These are phyloP conservation scores for Epithemia pelagica DNA, from an alignment of 108 stramenopile species.

Conservation along the genomic window DNA sequence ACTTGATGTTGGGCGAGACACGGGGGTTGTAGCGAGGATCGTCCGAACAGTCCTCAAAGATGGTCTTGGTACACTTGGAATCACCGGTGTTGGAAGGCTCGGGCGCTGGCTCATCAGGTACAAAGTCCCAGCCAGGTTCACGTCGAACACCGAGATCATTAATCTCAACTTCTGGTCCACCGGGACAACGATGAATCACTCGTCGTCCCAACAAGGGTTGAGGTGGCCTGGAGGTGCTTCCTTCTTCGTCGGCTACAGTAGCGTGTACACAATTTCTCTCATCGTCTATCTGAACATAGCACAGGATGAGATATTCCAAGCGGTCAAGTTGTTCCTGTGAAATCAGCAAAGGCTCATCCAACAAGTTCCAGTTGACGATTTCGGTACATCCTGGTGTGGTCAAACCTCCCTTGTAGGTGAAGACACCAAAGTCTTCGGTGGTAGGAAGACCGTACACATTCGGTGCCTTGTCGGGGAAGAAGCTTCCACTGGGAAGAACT, in stretches of 20 bases:
- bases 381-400: slow-evolving; percentile 24
- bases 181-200: slow-evolving; percentile 12
- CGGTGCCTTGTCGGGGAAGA: background rate
- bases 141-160: background rate
- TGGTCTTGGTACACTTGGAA: background rate
- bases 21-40: slow-evolving; percentile 6
- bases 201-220: slow-evolving; percentile 16
- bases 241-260: slow-evolving; percentile 6
- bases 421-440: background rate
- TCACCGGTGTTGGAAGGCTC: slow-evolving; percentile 2
- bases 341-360: slow-evolving; percentile 9
- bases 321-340: slow-evolving; percentile 10
- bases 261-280: background rate
- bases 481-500: background rate
- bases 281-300: slow-evolving; percentile 3
- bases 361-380: slow-evolving; percentile 20
- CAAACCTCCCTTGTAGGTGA: slow-evolving; percentile 16
- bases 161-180: background rate
- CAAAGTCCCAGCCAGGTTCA: background rate
- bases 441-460: slow-evolving; percentile 10
- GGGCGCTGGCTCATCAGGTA: background rate
- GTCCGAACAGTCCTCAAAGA: slow-evolving; percentile 1
- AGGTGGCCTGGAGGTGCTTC: slow-evolving; percentile 11
- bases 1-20: background rate
- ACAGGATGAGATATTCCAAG: slow-evolving; percentile 4